A percentile compares a stretch with the other conserved stretches of the same genome.
These are phyloP conservation scores for Sporothrix curviconia DNA, from an alignment of 2,329 filamentous ascomycete genomes.

Conservation along the genomic window DNA sequence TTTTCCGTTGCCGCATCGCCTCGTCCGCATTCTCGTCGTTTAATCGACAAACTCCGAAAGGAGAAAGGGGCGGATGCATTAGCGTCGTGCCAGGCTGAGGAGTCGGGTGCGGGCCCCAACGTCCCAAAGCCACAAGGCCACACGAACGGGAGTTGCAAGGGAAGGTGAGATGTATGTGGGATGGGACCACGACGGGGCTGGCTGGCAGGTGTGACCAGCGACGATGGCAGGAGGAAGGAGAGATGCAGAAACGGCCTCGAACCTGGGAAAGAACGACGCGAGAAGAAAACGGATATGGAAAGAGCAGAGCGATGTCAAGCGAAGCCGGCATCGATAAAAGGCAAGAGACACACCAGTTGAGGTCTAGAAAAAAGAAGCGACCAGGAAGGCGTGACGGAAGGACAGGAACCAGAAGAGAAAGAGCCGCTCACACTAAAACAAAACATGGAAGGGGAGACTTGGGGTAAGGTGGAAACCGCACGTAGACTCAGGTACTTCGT, in stretches of 20 bases:
- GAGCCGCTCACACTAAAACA: background rate
- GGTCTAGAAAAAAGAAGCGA: background rate
- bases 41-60: constrained; percentile 11
- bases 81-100: constrained; percentile 4
- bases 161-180: background rate
- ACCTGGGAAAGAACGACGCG: background rate
- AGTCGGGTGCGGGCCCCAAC: constrained; percentile 2
- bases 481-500: constrained; percentile 7
- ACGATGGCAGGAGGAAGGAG: background rate
- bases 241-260: background rate
- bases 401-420: background rate
- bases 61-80: constrained; percentile 5
- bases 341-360: background rate
- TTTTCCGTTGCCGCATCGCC: background rate
- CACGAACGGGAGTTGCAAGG: background rate
- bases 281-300: background rate
- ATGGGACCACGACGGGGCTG: background rate
- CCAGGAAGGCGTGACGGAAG: background rate
- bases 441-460: constrained; percentile 3
- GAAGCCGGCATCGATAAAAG: too few species aligned
- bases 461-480: background rate
- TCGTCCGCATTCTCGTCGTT: constrained; percentile 1
- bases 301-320: background rate
- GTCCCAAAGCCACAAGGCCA: background rate
- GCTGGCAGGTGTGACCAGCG: too few species aligned